Conservation (phyloP, 1,139 yeast species). For the Zygosaccharomyces sapae region DNA sequence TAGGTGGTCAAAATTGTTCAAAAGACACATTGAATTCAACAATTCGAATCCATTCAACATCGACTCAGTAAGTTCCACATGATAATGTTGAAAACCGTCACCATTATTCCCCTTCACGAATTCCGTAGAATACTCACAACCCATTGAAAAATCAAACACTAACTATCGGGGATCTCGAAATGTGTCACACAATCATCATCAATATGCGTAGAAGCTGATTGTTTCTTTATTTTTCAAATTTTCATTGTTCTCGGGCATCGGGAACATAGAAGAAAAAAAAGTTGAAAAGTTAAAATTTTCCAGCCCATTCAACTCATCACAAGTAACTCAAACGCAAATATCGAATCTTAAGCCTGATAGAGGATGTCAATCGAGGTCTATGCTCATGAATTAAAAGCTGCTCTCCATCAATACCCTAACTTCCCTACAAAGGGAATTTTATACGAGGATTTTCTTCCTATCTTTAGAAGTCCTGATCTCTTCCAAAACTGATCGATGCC, state of each 20-base stretch:
- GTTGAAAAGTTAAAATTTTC: slow-evolving; percentile 5
- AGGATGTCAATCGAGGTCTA: slow-evolving; percentile 38
- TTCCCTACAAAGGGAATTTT: slow-evolving; percentile 91
- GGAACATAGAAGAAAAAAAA: too few relatives aligned
- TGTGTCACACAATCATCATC: too few relatives aligned
- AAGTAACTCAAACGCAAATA: background rate
- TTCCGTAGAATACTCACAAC: slow-evolving; percentile 11
- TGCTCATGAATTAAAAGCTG: slow-evolving; percentile 58
- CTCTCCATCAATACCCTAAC: slow-evolving; percentile 80
- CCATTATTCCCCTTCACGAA: slow-evolving; percentile 15
- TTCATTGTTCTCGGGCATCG: slow-evolving; percentile 1
- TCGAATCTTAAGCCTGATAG: background rate
- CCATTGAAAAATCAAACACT: slow-evolving; percentile 8
- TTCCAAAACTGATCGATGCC: slow-evolving; percentile 77
- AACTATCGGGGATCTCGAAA: too few relatives aligned
- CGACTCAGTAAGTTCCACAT: slow-evolving; percentile 26
- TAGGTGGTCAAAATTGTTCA: slow-evolving; percentile 29
- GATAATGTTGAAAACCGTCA: slow-evolving; percentile 23
- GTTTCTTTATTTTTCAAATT: too few relatives aligned
- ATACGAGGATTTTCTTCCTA: slow-evolving; percentile 93
- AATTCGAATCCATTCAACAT: slow-evolving; percentile 26
- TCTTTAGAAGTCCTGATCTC: slow-evolving; percentile 74
- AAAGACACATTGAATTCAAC: slow-evolving; percentile 28
- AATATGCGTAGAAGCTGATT: too few relatives aligned
- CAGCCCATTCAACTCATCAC: slow-evolving; percentile 4